Base-by-base conservation (phyloP, 2,329 filamentous ascomycete genomes). In the Sphaceloma murrayae region DNA sequence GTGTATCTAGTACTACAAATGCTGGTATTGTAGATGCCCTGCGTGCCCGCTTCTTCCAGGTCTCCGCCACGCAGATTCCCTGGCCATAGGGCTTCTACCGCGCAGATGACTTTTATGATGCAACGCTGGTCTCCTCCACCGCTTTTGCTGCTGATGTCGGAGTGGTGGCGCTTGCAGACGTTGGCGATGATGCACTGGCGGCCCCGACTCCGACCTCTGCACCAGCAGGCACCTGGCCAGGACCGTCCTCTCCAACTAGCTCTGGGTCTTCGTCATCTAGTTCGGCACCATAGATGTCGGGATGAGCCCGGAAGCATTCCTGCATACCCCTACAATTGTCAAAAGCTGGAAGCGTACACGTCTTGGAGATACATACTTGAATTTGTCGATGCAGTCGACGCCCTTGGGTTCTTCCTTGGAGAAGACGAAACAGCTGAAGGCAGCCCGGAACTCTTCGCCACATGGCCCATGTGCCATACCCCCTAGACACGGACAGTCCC, bases 361-460 rank as follows among this genome's bases (percentile, higher is more conserved):
- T 45, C 7, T 2, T 5, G 6, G 8, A 24, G 21, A n/a, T 34
- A 74, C 82, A 34, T 73, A 91, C 86, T 94, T 88, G 74, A 95
- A 95, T 68, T 91, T 94, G 19, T 94, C 87, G 59, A 95, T 91
- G 68, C 88, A 95, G 61, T 95, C 87, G 70, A 94, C 89, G 42
- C 89, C 89, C 77, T 98, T 98, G 26, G 88, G 88, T 61, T 98
- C 91, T 61, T 94, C 85, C 31, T 77, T 79, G 2, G 85, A 94
- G 68, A 81, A 91, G n/a, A 98, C 87, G 58, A 98, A 98, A 69
- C 91, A 98, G 75, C 87, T 94, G 58, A 98, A 98, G 0, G 91
- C 91, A 17, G 80, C 80, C 70, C 82, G 87, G 75, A 98, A 98
- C 58, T 96, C 80, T 61, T 93, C 85, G 36, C 91, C 91, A 61